Conservation (phyloP, 768 basidiomycete genomes). For the Pleurotus djamor region DNA sequence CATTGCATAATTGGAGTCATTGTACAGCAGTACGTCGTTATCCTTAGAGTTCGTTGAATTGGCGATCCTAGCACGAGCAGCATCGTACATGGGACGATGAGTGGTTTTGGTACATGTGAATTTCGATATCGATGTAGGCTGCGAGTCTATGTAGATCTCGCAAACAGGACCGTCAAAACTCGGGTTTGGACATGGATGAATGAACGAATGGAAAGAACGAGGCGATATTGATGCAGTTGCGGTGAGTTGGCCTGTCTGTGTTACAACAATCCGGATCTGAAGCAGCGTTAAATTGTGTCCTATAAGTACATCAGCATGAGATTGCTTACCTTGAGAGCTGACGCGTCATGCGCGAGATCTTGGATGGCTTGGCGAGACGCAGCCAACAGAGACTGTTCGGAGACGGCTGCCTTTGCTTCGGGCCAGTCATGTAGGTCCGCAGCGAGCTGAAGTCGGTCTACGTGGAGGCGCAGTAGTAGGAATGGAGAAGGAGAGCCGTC, state of each 20-base stretch:
- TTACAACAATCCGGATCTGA: too few relatives aligned
- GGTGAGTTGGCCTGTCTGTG: too few relatives aligned
- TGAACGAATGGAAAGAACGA: too few relatives aligned
- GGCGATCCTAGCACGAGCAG: slow-evolving; percentile 51
- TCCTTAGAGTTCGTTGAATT: slow-evolving; percentile 20
- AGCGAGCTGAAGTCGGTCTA: slow-evolving; percentile 55
- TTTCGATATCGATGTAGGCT: slow-evolving; percentile 48
- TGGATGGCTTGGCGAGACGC: slow-evolving; percentile 46
- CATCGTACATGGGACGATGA: slow-evolving; percentile 52
- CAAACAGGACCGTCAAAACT: slow-evolving; percentile 28
- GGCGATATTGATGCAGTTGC: background rate
- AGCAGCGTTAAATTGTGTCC: too few relatives aligned
- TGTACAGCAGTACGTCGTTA: slow-evolving; percentile 68
- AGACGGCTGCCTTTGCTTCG: slow-evolving; percentile 27
- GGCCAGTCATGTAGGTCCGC: slow-evolving; percentile 52
- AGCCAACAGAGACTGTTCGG: slow-evolving; percentile 34
- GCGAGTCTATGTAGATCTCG: slow-evolving; percentile 51
- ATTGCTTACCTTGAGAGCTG: slow-evolving; percentile 27
- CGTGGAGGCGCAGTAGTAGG: slow-evolving; percentile 60
- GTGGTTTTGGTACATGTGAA: slow-evolving; percentile 78
- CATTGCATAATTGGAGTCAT: slow-evolving; percentile 43
- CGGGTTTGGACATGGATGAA: background rate
- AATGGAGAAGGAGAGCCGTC: slow-evolving; percentile 51
- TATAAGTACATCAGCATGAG: background rate
- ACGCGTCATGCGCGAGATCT: slow-evolving; percentile 12